Evolutionary conservation across 345 rosid genomes (phyloP), one percentile per base, ranked within the genome.

Genomic region (Dipteronia dyeriana): DNA sequence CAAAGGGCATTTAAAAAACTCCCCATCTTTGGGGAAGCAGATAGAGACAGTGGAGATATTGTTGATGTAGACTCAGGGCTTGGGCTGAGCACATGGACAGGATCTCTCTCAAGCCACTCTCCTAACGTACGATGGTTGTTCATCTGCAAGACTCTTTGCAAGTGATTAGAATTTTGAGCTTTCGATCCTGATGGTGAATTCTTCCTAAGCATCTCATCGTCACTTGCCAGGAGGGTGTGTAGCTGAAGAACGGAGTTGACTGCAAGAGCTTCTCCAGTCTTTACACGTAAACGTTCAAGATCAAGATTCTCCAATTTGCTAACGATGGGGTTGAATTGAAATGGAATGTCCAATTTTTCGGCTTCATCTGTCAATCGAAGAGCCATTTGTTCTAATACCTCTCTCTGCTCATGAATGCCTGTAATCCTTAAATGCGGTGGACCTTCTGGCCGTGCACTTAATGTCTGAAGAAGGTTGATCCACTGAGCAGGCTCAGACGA

Each of bases 341-440:
- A 88, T 0, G 95, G 93, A 61, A 91, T 86, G 72, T 88, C 89
- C 81, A 88, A 79, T 72, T 90, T 91, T 63, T 91, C 95, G 41
- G 93, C 95, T 85, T 87, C 93, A 76, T 88, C 90, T 0, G 86
- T 81, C 80, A 91, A 84, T 39, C 82, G 82, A 47, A 79, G 64
- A 60, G 90, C 93, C 93, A 89, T 90, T 79, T 84, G 91, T 12
- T 89, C 92, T 53, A 91, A 69, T 7, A 91, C 91, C 73, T 87
- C 91, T 75, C 87, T 89, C 72, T 88, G 88, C 69, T 89, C 88
- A 70, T 91, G 90, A 66, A 91, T 80, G 23, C 93, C 93, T 0
- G 95, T 91, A 47, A 91, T 89, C 81, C 93, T 86, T 86, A 91
- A 76, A 68, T 91, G 93, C 14, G 93, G 95, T 0, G 93, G 95